Conservation (phyloP, 345 rosid genomes). For the Heritiera fomes region DNA sequence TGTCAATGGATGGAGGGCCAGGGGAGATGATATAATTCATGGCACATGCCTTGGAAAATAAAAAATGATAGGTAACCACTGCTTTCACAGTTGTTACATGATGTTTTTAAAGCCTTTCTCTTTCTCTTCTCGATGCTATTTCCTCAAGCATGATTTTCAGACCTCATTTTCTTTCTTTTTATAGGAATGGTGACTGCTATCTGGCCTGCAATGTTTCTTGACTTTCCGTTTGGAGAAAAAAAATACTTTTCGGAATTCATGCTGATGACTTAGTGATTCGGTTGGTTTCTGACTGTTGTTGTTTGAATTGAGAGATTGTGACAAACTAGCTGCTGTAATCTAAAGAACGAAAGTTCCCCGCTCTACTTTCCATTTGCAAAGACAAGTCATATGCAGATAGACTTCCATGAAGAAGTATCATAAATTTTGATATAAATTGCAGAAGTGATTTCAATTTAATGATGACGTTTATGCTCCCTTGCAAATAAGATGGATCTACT, state of each 20-base stretch:
- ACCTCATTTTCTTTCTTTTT: not conserved
- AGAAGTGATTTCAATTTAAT: not conserved
- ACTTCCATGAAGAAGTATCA: not conserved
- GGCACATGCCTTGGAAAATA: constrained; percentile 30
- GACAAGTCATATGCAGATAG: not conserved
- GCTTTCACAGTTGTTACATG: constrained; percentile 6
- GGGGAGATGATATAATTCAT: not conserved
- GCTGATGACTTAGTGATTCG: not conserved
- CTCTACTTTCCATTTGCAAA: not conserved
- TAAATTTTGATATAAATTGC: not conserved
- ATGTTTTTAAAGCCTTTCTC: not conserved
- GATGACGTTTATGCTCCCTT: not conserved
- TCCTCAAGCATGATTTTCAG: not conserved
- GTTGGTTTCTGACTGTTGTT: not conserved
- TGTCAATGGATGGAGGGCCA: constrained; percentile 8
- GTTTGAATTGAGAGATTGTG: constrained; percentile 11
- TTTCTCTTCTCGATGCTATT: not conserved
- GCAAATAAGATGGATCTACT: not conserved
- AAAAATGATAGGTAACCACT: constrained; percentile 36
- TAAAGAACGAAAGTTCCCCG: not conserved
- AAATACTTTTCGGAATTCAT: not conserved
- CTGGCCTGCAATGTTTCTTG: not conserved
- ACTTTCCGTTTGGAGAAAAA: not conserved
- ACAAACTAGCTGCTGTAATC: not conserved
- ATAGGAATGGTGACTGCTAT: not conserved